phyloP scores from a whole-genome alignment of 2,329 filamentous ascomycete species.

The Fusarium sp. region DNA sequence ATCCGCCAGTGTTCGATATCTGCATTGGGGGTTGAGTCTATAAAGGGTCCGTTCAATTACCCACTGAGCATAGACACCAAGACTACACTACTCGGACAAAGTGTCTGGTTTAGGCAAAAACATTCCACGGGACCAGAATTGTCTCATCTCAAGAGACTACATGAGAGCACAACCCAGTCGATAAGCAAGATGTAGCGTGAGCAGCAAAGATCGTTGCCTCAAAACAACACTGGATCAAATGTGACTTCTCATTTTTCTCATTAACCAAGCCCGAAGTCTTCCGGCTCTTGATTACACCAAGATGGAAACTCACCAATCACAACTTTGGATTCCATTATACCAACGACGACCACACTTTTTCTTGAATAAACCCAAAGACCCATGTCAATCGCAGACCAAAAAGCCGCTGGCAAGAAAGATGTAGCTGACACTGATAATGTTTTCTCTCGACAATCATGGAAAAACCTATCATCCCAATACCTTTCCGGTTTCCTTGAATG shows the following conservation, averaged over 20 bases:
- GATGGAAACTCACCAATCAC: background rate
- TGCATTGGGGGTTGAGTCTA: too few relatives aligned
- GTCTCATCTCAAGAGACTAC: too few relatives aligned
- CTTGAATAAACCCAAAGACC: background rate
- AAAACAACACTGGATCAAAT: background rate
- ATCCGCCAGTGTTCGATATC: too few relatives aligned
- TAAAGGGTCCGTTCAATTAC: too few relatives aligned
- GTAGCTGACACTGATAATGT: conserved; percentile 22
- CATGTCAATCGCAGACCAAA: background rate
- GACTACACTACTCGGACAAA: too few relatives aligned
- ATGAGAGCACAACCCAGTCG: too few relatives aligned
- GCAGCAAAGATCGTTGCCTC: too few relatives aligned
- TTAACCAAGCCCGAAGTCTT: background rate
- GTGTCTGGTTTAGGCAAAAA: too few relatives aligned
- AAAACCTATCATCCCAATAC: background rate
- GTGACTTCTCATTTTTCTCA: conserved; percentile 1
- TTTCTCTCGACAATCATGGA: conserved; percentile 9
- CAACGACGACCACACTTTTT: conserved; percentile 19
- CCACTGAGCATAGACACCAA: too few relatives aligned
- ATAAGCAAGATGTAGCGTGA: too few relatives aligned
- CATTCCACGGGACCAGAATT: too few relatives aligned
- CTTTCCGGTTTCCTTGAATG: conserved; percentile 18
- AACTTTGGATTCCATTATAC: conserved; percentile 10
- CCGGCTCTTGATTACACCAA: background rate
- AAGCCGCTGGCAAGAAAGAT: conserved; percentile 13